A percentile compares a stretch with the other conserved stretches of the same genome.
Conservation (phyloP, 148 eudicot genomes). For the Diospyros lotus region DNA sequence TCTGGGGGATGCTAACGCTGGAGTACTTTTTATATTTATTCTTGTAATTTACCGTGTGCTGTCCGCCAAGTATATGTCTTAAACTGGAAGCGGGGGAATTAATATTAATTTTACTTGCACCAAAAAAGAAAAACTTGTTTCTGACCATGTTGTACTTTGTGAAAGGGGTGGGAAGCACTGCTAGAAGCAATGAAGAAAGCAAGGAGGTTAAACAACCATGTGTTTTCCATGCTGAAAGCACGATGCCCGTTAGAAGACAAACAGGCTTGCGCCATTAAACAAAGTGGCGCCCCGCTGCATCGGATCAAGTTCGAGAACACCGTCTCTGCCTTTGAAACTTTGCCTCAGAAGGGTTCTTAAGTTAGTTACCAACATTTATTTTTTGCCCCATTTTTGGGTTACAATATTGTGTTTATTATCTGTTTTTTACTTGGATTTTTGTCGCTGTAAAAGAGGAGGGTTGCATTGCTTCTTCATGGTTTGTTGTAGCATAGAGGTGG, state of each 20-base stretch:
- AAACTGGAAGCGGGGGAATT: too few relatives aligned
- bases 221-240: slow-evolving; percentile 93
- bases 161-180: slow-evolving; percentile 69
- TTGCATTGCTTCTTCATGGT: too few relatives aligned
- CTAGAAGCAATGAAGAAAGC: slow-evolving; percentile 97
- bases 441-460: too few relatives aligned
- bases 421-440: too few relatives aligned
- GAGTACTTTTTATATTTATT: too few relatives aligned
- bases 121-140: background rate
- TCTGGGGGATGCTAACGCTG: too few relatives aligned
- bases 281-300: slow-evolving; percentile 93
- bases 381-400: too few relatives aligned
- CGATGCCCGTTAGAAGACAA: slow-evolving; percentile 98
- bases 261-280: slow-evolving; percentile 95
- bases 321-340: slow-evolving; percentile 92
- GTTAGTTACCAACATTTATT: background rate
- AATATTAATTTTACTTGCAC: too few relatives aligned
- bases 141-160: background rate
- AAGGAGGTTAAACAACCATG: slow-evolving; percentile 92
- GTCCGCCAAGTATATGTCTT: too few relatives aligned
- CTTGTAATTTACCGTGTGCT: too few relatives aligned
- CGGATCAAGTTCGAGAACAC: slow-evolving; percentile 92
- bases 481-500: too few relatives aligned
- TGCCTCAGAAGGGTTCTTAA: slow-evolving; percentile 81
- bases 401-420: too few relatives aligned